Evolutionary conservation across 2,329 filamentous ascomycete genomes (phyloP).

Genomic region (Fonsecaea nubica): DNA sequence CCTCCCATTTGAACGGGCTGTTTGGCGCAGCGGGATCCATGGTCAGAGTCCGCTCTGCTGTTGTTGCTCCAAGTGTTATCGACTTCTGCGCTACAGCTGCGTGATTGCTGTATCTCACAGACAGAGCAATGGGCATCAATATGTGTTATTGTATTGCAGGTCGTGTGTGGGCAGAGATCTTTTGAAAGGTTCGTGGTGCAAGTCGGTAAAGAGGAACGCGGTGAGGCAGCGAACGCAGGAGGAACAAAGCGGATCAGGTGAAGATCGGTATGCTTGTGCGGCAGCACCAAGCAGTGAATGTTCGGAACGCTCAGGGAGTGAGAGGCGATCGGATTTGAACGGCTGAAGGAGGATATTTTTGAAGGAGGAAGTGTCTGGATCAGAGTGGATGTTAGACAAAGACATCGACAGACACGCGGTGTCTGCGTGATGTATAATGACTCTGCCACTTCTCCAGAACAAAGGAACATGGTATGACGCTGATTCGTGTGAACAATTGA

Average conservation of each 20-base stretch:
- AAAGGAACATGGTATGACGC: background rate
- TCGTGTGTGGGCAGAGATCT: background rate
- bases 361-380: background rate
- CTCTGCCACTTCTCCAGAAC: background rate
- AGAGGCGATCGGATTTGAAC: slow-evolving; percentile 1
- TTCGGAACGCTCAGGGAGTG: background rate
- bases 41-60: background rate
- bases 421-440: background rate
- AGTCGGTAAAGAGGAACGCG: background rate
- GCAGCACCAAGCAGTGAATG: background rate
- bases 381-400: background rate
- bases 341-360: background rate
- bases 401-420: slow-evolving; percentile 1
- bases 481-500: background rate
- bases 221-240: slow-evolving; percentile 12
- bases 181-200: background rate
- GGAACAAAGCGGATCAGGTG: background rate
- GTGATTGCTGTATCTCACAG: background rate
- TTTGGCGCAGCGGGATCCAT: slow-evolving; percentile 37
- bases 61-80: background rate
- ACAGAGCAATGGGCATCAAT: background rate
- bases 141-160: background rate
- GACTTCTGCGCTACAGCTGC: background rate
- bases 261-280: background rate
- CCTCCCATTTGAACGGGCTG: slow-evolving; percentile 38